Conservation (phyloP, 495 filamentous ascomycete genomes). For the Penicillium daleae region DNA sequence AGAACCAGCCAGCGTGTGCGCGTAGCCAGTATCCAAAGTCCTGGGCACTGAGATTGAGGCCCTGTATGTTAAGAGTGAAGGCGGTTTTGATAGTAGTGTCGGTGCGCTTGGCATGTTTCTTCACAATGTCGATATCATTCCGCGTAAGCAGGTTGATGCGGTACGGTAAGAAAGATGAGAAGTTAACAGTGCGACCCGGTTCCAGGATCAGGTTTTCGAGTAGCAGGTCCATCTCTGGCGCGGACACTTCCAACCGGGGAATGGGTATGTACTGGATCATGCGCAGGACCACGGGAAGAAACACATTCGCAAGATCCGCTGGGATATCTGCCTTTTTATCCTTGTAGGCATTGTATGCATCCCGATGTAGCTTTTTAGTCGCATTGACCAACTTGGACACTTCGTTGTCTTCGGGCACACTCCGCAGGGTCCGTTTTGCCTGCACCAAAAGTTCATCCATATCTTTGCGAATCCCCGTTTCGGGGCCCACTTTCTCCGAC, state of each 20-base stretch:
- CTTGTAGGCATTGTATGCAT: constrained; percentile 63
- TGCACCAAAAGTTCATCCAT: constrained; percentile 74
- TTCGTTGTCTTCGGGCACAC: constrained; percentile 69
- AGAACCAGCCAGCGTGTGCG: constrained; percentile 67
- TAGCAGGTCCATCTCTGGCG: constrained; percentile 81
- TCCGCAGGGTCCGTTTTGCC: constrained; percentile 65
- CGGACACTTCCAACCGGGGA: constrained; percentile 80
- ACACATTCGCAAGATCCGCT: constrained; percentile 73
- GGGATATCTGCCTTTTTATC: constrained; percentile 69
- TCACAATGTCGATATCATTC: constrained; percentile 84
- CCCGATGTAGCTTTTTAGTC: constrained; percentile 62
- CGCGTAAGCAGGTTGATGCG: constrained; percentile 77
- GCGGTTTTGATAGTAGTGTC: constrained; percentile 66
- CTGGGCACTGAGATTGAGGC: constrained; percentile 77
- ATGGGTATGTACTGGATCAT: constrained; percentile 86
- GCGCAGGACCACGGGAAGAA: constrained; percentile 77
- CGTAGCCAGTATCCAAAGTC: constrained; percentile 83
- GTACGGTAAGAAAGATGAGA: constrained; percentile 87
- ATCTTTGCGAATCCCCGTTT: constrained; percentile 70
- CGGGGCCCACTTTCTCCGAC: constrained; percentile 62
- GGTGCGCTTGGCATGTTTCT: constrained; percentile 71
- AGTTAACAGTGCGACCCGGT: constrained; percentile 81
- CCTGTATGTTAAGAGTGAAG: constrained; percentile 75
- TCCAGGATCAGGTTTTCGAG: constrained; percentile 91
- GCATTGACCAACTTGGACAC: constrained; percentile 69